These are phyloP conservation scores for Phytophthora sp. DNA, from an alignment of 352 stramenopile genomes.

Conservation along the genomic window DNA sequence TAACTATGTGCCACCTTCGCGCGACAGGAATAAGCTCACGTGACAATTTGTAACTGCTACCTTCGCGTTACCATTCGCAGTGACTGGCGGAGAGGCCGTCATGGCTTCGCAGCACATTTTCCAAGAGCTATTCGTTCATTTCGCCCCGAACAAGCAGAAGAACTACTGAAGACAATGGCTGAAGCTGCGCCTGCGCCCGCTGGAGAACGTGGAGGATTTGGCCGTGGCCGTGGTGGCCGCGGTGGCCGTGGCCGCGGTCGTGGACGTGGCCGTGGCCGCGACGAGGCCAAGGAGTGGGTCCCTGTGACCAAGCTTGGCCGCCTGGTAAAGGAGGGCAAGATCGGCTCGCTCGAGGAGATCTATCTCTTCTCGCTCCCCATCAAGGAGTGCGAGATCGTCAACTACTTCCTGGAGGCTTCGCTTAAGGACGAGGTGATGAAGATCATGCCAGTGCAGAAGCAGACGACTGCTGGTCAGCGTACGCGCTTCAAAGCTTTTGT, in stretches of 20 bases:
- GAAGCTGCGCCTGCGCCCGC: slow-evolving; percentile 60
- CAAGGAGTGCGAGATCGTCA: slow-evolving; percentile 99
- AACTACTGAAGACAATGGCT: slow-evolving; percentile 65
- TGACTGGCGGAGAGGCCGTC: slow-evolving; percentile 46
- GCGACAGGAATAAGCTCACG: slow-evolving; percentile 4
- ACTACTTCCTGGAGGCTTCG: slow-evolving; percentile 98
- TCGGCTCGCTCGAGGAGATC: slow-evolving; percentile 99
- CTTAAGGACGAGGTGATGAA: slow-evolving; percentile 99
- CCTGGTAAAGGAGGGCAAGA: slow-evolving; percentile 99
- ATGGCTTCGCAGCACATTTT: no score
- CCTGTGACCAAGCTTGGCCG: slow-evolving; percentile 99
- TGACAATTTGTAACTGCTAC: slow-evolving; percentile 1
- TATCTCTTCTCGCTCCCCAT: slow-evolving; percentile 99
- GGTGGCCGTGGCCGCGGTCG: slow-evolving; percentile 84
- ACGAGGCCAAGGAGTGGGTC: slow-evolving; percentile 97
- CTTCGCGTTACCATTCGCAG: slow-evolving; percentile 41
- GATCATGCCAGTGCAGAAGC: slow-evolving; percentile 99
- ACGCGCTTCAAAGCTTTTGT: slow-evolving; percentile 99
- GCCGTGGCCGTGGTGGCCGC: slow-evolving; percentile 87
- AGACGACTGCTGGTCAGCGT: slow-evolving; percentile 98
- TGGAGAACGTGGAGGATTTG: slow-evolving; percentile 94
- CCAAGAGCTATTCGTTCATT: slow-evolving; percentile 86
- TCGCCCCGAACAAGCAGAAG: slow-evolving; percentile 71
- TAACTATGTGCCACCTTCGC: slow-evolving; percentile 4
- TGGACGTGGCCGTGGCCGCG: slow-evolving; percentile 86